Percentiles rank a stretch among this genome's conserved stretches.
phyloP scores from a whole-genome alignment of 2,329 filamentous ascomycete species.

The Zymoseptoria tritici region DNA sequence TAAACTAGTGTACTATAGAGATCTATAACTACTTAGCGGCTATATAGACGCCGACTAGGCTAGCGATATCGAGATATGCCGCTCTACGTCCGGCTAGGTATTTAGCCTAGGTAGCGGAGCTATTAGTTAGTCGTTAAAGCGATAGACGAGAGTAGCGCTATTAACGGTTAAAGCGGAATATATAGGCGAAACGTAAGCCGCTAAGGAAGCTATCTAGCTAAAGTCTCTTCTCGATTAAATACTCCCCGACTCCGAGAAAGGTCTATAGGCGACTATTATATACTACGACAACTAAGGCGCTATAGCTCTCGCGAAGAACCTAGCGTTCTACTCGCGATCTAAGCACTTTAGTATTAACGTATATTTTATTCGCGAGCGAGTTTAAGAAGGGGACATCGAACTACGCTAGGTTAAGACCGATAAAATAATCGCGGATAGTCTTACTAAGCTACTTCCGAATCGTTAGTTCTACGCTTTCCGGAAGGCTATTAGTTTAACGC shows the following conservation, averaged over 20 bases:
- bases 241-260: too few species aligned
- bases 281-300: slow-evolving; percentile 6
- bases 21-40: slow-evolving; percentile 10
- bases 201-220: slow-evolving; percentile 21
- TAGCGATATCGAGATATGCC: slow-evolving; percentile 9
- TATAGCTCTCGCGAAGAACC: slow-evolving; percentile 4
- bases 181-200: slow-evolving; percentile 15
- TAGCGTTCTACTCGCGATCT: background rate
- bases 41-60: slow-evolving; percentile 21
- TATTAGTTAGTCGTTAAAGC: slow-evolving; percentile 17
- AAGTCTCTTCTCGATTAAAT: too few species aligned
- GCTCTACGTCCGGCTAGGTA: background rate
- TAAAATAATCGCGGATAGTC: too few species aligned
- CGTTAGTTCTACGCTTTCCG: too few species aligned
- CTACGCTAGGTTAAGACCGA: too few species aligned
- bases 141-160: slow-evolving; percentile 15
- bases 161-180: slow-evolving; percentile 22
- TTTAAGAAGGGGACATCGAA: too few species aligned
- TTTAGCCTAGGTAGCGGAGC: slow-evolving; percentile 6
- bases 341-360: background rate
- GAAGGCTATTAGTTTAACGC: too few species aligned
- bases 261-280: slow-evolving; percentile 4
- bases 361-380: too few species aligned
- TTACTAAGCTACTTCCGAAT: too few species aligned
- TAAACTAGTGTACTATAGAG: slow-evolving; percentile 5